Percentiles rank a stretch among this genome's conserved stretches.
Conservation (phyloP, 495 filamentous ascomycete genomes). For the Xylaria nigripes region DNA sequence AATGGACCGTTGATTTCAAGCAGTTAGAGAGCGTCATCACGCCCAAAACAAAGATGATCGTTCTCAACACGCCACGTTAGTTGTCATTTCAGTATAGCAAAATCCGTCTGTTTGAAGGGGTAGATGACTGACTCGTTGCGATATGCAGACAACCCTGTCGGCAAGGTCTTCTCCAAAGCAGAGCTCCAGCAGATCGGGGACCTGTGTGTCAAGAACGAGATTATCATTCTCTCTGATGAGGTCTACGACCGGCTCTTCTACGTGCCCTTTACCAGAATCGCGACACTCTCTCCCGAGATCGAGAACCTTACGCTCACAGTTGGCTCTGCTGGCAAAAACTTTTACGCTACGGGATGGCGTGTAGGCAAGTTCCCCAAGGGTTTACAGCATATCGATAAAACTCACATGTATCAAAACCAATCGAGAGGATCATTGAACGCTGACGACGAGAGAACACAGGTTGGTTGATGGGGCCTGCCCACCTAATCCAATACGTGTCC, state of each 20-base stretch:
- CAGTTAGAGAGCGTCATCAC: conserved; percentile 82
- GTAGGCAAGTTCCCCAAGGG: conserved; percentile 48
- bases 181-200: conserved; percentile 83
- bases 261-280: conserved; percentile 85
- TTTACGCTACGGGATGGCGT: conserved; percentile 95
- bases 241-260: conserved; percentile 95
- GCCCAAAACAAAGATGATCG: conserved; percentile 86
- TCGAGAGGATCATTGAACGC: neutral
- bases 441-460: conserved; percentile 20
- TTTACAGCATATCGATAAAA: neutral
- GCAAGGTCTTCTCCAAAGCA: conserved; percentile 79
- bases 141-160: conserved; percentile 75
- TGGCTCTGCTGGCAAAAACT: conserved; percentile 93
- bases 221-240: conserved; percentile 93
- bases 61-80: conserved; percentile 59
- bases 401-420: neutral
- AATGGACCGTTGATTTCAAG: conserved; percentile 81
- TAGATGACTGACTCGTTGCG: conserved; percentile 11
- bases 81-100: neutral
- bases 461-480: conserved; percentile 82
- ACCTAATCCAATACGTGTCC: conserved; percentile 85
- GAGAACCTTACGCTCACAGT: conserved; percentile 84
- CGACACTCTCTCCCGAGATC: conserved; percentile 79
- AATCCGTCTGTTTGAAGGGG: neutral
- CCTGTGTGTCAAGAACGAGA: conserved; percentile 85